phyloP scores from a whole-genome alignment of 305 asterid species.

The Nicotiana rustica region DNA sequence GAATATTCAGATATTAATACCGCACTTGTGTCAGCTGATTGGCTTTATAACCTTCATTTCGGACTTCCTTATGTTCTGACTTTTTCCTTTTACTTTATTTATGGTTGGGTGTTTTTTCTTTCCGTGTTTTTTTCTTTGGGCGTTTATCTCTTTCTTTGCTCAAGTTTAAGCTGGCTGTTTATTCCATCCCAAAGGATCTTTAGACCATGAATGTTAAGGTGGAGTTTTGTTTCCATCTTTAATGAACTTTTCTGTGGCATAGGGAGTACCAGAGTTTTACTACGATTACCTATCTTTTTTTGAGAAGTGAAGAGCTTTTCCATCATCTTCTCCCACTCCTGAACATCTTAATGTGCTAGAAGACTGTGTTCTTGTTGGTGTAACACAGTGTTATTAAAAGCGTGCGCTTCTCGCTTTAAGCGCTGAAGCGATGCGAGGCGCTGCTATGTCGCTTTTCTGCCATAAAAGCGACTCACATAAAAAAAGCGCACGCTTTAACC shows the following conservation, averaged over 20 bases:
- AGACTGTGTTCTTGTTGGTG: constrained; percentile 26
- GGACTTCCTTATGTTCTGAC: neutral
- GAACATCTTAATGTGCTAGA: neutral
- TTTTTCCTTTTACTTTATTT: neutral
- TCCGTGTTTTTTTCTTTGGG: neutral
- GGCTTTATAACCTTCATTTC: neutral
- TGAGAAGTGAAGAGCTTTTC: neutral
- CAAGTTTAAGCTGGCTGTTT: neutral
- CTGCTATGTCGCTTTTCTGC: too few relatives aligned
- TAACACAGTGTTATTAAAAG: too few relatives aligned
- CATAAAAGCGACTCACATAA: too few relatives aligned
- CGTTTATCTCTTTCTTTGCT: neutral
- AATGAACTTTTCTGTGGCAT: constrained; percentile 1
- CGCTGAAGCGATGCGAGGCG: too few relatives aligned
- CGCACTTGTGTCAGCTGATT: neutral
- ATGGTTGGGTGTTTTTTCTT: neutral
- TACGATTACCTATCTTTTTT: neutral
- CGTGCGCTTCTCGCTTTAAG: too few relatives aligned
- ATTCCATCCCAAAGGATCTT: neutral
- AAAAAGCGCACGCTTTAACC: too few relatives aligned
- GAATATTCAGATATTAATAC: neutral
- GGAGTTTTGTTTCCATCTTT: neutral
- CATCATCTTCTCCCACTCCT: constrained; percentile 13
- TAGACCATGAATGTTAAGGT: neutral
- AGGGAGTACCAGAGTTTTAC: constrained; percentile 9